Conservation (phyloP, 768 basidiomycete genomes). For the Podaxis sp. region DNA sequence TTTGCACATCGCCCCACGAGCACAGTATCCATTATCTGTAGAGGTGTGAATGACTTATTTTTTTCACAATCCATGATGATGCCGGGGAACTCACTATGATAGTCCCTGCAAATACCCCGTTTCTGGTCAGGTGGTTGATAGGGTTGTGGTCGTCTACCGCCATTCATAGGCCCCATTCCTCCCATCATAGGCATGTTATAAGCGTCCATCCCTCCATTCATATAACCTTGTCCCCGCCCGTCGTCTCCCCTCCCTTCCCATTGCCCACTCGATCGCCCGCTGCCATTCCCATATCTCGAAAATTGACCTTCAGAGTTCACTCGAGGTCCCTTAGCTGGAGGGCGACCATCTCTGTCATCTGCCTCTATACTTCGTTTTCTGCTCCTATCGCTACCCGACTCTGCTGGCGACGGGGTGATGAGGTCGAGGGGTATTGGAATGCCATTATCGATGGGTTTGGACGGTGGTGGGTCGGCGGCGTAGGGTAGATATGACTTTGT, state of each 20-base stretch:
- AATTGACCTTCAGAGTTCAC: constrained; percentile 65
- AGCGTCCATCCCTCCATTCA: constrained; percentile 30
- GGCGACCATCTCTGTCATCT: constrained; percentile 60
- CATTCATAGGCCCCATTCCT: constrained; percentile 36
- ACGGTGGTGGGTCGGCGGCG: constrained; percentile 39
- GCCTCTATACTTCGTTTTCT: constrained; percentile 67
- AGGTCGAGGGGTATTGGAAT: constrained; percentile 80
- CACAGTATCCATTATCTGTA: constrained; percentile 87
- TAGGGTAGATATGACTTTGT: constrained; percentile 87
- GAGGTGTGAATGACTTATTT: constrained; percentile 5
- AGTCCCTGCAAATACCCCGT: constrained; percentile 85
- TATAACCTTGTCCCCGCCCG: constrained; percentile 33
- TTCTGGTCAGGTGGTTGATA: constrained; percentile 75
- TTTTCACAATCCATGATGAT: constrained; percentile 1
- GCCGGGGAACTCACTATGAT: constrained; percentile 69
- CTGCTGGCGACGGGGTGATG: constrained; percentile 41
- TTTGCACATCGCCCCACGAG: constrained; percentile 85
- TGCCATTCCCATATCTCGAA: constrained; percentile 55
- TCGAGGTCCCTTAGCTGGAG: constrained; percentile 71
- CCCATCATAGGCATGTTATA: constrained; percentile 30
- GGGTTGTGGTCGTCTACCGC: constrained; percentile 46
- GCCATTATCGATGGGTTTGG: constrained; percentile 56
- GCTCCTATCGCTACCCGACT: constrained; percentile 42
- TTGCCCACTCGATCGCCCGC: constrained; percentile 36
- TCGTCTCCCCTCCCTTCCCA: constrained; percentile 41